Conservation (phyloP, 176 grass and related monocot species). For the Hordeum marinum region DNA sequence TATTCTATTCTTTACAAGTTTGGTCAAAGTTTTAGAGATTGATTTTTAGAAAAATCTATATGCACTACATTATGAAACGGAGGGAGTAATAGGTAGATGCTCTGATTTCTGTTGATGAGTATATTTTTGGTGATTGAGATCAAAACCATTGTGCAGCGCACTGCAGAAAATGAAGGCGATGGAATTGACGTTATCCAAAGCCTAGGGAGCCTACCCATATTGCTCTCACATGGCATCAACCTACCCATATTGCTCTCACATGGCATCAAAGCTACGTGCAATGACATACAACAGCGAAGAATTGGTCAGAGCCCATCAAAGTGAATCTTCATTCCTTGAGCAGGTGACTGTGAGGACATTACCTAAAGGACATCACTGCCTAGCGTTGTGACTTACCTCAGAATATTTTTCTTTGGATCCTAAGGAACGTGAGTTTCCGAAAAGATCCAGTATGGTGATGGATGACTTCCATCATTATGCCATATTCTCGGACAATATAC, state of each 20-base stretch:
- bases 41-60: too few relatives aligned
- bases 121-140: conserved; percentile 28
- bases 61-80: too few relatives aligned
- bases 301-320: conserved; percentile 64
- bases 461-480: conserved; percentile 71
- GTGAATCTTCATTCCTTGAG: conserved; percentile 65
- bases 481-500: conserved; percentile 80
- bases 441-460: conserved; percentile 25
- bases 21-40: too few relatives aligned
- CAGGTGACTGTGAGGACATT: conserved; percentile 66
- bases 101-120: neutral
- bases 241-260: too few relatives aligned
- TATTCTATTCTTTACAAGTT: too few relatives aligned
- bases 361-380: conserved; percentile 85
- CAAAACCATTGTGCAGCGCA: conserved; percentile 39
- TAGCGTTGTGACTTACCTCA: conserved; percentile 69
- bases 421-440: conserved; percentile 34
- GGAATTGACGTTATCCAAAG: conserved; percentile 63
- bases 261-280: conserved; percentile 65
- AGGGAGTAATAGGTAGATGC: neutral
- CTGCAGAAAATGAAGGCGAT: conserved; percentile 83
- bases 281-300: conserved; percentile 73
- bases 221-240: conserved; percentile 67
- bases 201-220: conserved; percentile 51
- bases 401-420: conserved; percentile 64